A percentile compares a stretch with the other conserved stretches of the same genome.
phyloP scores from a whole-genome alignment of 2,329 filamentous ascomycete species.

The Botrytis squamosa region DNA sequence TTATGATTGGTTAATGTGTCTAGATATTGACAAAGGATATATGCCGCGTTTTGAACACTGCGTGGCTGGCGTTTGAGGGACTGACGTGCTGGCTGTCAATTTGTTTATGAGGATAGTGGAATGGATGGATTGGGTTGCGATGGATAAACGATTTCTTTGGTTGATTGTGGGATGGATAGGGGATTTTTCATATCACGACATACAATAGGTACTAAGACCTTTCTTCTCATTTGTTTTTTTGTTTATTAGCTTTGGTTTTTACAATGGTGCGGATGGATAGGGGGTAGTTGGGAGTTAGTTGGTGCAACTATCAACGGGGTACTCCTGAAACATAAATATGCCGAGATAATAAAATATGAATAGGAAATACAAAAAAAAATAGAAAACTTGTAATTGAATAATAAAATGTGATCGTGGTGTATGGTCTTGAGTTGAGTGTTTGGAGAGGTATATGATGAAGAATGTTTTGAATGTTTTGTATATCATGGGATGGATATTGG shows the following conservation, averaged over 20 bases:
- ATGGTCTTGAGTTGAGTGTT: not conserved
- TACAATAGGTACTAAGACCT: not conserved
- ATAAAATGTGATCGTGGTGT: not conserved
- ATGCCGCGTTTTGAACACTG: not conserved
- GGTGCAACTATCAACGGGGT: not conserved
- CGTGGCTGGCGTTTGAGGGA: not conserved
- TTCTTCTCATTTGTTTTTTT: not conserved
- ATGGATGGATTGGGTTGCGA: not conserved
- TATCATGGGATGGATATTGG: not conserved
- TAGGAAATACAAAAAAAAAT: not conserved
- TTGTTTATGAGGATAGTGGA: not conserved
- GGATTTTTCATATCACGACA: slow-evolving; percentile 6
- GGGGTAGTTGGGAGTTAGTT: not conserved
- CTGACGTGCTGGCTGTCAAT: not conserved
- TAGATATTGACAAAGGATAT: not conserved
- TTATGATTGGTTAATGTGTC: not conserved
- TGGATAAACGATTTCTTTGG: not conserved
- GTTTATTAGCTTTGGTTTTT: not conserved
- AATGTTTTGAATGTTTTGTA: not conserved
- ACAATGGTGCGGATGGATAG: not conserved
- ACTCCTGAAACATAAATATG: not conserved
- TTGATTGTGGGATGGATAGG: not conserved
- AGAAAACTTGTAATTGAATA: not conserved
- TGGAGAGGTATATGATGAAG: not conserved
- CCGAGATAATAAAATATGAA: not conserved